A percentile compares a stretch with the other conserved stretches of the same genome.
Conservation (phyloP, 2,329 filamentous ascomycete species). For the Fusarium albidum region DNA sequence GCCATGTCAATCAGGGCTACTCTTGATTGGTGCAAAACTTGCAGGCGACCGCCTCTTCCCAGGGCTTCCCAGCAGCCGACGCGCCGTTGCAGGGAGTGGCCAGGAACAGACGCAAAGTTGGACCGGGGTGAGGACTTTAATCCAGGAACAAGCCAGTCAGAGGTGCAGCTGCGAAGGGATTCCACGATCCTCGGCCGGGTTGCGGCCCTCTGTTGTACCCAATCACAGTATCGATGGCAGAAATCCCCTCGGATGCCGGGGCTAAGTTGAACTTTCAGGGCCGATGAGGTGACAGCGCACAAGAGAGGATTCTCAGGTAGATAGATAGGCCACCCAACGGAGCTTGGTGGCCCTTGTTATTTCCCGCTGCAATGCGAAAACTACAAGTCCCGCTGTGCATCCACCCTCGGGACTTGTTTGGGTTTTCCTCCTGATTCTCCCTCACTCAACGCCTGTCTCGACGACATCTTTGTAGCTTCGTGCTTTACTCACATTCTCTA, state of each 20-base stretch:
- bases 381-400: constrained; percentile 38
- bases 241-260: constrained; percentile 33
- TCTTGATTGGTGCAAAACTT: constrained; percentile 31
- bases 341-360: constrained; percentile 19
- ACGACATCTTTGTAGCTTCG: constrained; percentile 30
- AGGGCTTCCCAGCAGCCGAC: constrained; percentile 24
- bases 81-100: constrained; percentile 30
- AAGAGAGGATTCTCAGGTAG: constrained; percentile 10
- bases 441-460: constrained; percentile 31
- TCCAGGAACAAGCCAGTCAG: constrained; percentile 40
- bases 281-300: constrained; percentile 37
- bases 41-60: constrained; percentile 7
- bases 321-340: constrained; percentile 9
- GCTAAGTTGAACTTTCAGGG: constrained; percentile 29
- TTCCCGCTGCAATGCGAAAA: constrained; percentile 36
- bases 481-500: constrained; percentile 31
- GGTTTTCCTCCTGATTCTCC: constrained; percentile 16
- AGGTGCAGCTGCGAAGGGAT: constrained; percentile 30
- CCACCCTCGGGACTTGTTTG: constrained; percentile 24
- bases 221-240: constrained; percentile 31
- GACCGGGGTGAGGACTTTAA: constrained; percentile 30
- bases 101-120: constrained; percentile 26
- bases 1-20: constrained; percentile 24
- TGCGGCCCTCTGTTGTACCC: constrained; percentile 17
- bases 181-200: constrained; percentile 33